Conservation (phyloP, 768 basidiomycete genomes). For the Phlebiopsis flavidoalba region DNA sequence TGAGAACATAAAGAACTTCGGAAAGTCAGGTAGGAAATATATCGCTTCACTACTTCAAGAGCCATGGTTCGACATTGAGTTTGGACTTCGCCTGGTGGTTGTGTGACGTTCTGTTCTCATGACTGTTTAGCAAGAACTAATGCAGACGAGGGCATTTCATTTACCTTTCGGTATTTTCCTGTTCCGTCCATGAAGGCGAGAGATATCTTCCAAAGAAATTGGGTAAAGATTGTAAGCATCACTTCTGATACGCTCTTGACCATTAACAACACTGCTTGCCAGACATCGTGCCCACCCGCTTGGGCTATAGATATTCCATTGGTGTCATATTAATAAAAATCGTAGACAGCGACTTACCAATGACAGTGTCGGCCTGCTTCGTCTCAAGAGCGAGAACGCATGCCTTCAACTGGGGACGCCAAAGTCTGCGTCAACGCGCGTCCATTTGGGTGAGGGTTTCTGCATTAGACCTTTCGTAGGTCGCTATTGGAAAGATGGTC, state of each 20-base stretch:
- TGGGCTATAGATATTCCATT: conserved; percentile 41
- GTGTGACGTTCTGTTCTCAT: conserved; percentile 16
- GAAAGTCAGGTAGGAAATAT: conserved; percentile 81
- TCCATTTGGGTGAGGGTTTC: conserved; percentile 33
- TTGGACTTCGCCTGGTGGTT: conserved; percentile 69
- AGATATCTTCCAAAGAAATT: conserved; percentile 88
- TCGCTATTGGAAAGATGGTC: conserved; percentile 27
- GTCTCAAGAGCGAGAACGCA: conserved; percentile 57
- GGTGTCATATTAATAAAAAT: not conserved
- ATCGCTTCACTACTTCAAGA: conserved; percentile 79
- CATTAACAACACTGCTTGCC: conserved; percentile 75
- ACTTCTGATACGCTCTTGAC: conserved; percentile 86
- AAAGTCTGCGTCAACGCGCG: conserved; percentile 29
- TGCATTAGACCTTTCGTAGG: conserved; percentile 34
- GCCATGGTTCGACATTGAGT: conserved; percentile 85
- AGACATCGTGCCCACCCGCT: conserved; percentile 68
- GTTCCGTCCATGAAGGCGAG: conserved; percentile 81
- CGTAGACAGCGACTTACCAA: conserved; percentile 39
- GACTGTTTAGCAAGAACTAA: not conserved
- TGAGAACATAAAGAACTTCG: conserved; percentile 79
- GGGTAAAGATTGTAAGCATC: conserved; percentile 74
- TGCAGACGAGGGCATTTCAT: not conserved
- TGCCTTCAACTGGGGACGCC: conserved; percentile 49
- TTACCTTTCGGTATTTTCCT: conserved; percentile 87
- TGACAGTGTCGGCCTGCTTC: conserved; percentile 55